Percentiles rank a stretch among this genome's conserved stretches.
Conservation (phyloP, 176 grass and related monocot genomes). For the Phyllostachys edulis region DNA sequence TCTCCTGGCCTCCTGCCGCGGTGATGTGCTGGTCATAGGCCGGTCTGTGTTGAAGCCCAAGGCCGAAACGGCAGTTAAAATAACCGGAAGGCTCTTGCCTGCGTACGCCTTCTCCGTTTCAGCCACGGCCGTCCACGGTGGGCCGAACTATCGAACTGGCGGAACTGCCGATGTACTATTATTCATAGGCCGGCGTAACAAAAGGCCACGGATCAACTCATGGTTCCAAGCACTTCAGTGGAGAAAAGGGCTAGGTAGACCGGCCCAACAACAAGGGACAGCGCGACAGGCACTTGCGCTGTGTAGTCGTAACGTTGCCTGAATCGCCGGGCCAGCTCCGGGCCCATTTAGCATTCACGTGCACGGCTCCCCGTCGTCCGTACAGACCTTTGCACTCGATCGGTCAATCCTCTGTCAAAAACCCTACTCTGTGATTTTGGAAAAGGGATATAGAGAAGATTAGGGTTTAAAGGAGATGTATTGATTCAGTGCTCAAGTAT, state of each 20-base stretch:
- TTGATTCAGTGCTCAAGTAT: too few species aligned
- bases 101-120: not conserved
- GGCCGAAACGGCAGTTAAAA: too few species aligned
- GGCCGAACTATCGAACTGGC: too few species aligned
- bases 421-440: too few species aligned
- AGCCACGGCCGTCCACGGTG: not conserved
- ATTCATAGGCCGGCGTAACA: not conserved
- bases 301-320: too few species aligned
- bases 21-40: conserved; percentile 6
- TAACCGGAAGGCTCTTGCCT: not conserved
- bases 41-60: not conserved
- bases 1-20: conserved; percentile 22
- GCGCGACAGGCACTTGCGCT: too few species aligned
- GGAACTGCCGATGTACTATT: not conserved
- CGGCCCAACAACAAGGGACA: not conserved
- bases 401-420: too few species aligned
- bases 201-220: not conserved
- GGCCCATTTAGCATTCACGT: conserved; percentile 17
- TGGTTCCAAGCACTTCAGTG: not conserved
- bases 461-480: too few species aligned
- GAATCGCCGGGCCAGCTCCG: not conserved
- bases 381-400: too few species aligned
- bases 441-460: too few species aligned
- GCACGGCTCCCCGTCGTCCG: not conserved
- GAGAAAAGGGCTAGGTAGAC: not conserved